These are phyloP conservation scores for Plantago lanceolata DNA, from an alignment of 305 asterid species.

Conservation along the genomic window DNA sequence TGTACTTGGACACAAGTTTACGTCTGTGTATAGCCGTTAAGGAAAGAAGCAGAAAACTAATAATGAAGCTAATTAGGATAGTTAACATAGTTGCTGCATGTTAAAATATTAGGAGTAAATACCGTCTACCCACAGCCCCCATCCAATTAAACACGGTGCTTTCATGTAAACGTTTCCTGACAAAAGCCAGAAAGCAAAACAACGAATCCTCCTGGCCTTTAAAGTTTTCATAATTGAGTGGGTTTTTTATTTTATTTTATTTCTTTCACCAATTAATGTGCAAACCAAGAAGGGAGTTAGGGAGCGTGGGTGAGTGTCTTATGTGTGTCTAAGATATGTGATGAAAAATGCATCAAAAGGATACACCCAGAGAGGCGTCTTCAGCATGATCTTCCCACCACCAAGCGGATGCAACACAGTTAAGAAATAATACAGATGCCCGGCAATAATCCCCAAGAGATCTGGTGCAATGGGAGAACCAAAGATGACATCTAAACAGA, in stretches of 20 bases:
- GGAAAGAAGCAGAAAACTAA: conserved; percentile 30
- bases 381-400: conserved; percentile 68
- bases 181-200: too few relatives aligned
- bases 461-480: conserved; percentile 78
- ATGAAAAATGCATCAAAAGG: conserved; percentile 39
- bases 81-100: not conserved
- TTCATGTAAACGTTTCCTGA: too few relatives aligned
- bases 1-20: conserved; percentile 60
- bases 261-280: not conserved
- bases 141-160: too few relatives aligned
- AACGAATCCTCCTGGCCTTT: too few relatives aligned
- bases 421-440: conserved; percentile 86
- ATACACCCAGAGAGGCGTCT: conserved; percentile 89
- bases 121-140: not conserved
- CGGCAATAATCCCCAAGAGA: conserved; percentile 78
- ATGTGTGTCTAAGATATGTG: not conserved
- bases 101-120: not conserved
- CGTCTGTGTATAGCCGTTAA: conserved; percentile 53
- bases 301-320: conserved; percentile 8
- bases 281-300: not conserved
- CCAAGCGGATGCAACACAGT: conserved; percentile 90
- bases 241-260: too few relatives aligned
- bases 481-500: conserved; percentile 74
- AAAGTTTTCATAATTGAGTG: too few relatives aligned
- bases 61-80: not conserved